Conservation (phyloP, 1,284 basidiomycete species). For the Naganishia cerealis region DNA sequence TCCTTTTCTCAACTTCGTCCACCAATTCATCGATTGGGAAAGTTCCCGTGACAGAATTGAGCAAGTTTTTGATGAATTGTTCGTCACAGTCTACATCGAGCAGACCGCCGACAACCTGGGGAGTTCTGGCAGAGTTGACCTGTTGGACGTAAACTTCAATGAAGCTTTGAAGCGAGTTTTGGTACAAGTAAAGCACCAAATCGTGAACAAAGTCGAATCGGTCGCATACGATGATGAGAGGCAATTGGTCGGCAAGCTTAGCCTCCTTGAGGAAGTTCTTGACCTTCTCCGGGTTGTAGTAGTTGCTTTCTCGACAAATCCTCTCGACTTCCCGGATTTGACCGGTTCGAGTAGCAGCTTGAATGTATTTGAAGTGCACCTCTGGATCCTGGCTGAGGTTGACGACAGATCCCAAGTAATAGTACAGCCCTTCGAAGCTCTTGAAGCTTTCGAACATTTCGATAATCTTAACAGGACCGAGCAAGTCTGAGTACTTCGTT, state of each 20-base stretch:
- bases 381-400: slow-evolving; percentile 95
- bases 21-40: slow-evolving; percentile 98
- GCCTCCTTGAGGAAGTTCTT: slow-evolving; percentile 99
- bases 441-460: slow-evolving; percentile 99
- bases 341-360: slow-evolving; percentile 95
- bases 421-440: slow-evolving; percentile 96
- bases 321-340: slow-evolving; percentile 99
- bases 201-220: slow-evolving; percentile 99
- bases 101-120: slow-evolving; percentile 96
- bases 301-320: slow-evolving; percentile 95
- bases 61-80: slow-evolving; percentile 86
- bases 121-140: slow-evolving; percentile 94
- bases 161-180: slow-evolving; percentile 93
- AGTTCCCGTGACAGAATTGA: slow-evolving; percentile 91
- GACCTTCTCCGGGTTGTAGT: slow-evolving; percentile 99
- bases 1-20: slow-evolving; percentile 93
- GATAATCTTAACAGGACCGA: slow-evolving; percentile 94
- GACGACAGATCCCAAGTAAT: slow-evolving; percentile 94
- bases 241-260: slow-evolving; percentile 92
- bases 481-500: slow-evolving; percentile 97
- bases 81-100: slow-evolving; percentile 99
- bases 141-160: slow-evolving; percentile 99
- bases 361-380: slow-evolving; percentile 99
- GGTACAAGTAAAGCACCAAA: slow-evolving; percentile 96
- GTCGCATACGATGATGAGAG: slow-evolving; percentile 99